Percentiles rank a stretch among this genome's conserved stretches.
These are phyloP conservation scores for Sclerotinia spermophila DNA, from an alignment of 2,329 filamentous ascomycete species.

Conservation along the genomic window DNA sequence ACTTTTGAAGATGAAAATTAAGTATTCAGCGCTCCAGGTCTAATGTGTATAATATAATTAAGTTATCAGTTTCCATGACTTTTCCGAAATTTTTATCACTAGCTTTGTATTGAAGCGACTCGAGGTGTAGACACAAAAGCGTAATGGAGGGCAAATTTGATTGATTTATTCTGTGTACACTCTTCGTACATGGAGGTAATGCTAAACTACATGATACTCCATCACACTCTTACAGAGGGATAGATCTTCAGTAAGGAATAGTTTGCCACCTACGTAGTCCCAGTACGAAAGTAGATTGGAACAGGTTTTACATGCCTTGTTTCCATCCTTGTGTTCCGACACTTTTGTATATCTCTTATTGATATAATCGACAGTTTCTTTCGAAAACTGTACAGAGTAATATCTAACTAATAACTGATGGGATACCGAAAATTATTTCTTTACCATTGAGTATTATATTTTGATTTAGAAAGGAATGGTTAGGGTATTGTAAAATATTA, in stretches of 20 bases:
- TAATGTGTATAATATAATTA: not conserved
- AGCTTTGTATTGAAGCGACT: not conserved
- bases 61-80: too few relatives aligned
- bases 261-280: not conserved
- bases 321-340: not conserved
- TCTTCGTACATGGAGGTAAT: not conserved
- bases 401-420: too few relatives aligned
- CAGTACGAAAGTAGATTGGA: not conserved
- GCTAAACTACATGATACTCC: too few relatives aligned
- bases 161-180: not conserved
- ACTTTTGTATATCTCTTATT: not conserved
- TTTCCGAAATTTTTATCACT: too few relatives aligned
- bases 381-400: too few relatives aligned
- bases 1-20: not conserved
- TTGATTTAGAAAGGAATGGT: not conserved
- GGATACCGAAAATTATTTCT: not conserved
- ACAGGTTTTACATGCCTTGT: not conserved
- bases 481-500: not conserved
- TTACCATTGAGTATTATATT: not conserved
- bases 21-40: not conserved
- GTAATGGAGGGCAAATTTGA: not conserved
- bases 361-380: not conserved
- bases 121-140: not conserved
- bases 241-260: not conserved
- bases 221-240: not conserved